Conservation (phyloP, 1,284 basidiomycete species). For the Leccinum pachyderme region DNA sequence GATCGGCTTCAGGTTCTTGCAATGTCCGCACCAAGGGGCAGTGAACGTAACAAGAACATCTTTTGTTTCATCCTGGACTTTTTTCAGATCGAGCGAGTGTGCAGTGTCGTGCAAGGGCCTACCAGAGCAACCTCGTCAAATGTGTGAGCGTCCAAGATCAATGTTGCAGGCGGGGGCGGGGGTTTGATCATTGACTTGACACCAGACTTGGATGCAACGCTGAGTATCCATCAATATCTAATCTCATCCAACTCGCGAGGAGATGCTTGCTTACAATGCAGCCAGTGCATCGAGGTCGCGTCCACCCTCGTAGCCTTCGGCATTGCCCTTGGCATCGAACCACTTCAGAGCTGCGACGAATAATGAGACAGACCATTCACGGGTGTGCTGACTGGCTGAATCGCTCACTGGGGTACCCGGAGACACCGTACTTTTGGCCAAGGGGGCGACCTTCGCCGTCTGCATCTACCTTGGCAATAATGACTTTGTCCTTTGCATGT, state of each 20-base stretch:
- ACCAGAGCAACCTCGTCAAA: slow-evolving; percentile 79
- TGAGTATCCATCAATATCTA: slow-evolving; percentile 29
- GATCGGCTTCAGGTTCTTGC: slow-evolving; percentile 83
- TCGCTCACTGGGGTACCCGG: slow-evolving; percentile 80
- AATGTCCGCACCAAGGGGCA: slow-evolving; percentile 87
- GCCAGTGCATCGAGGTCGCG: slow-evolving; percentile 81
- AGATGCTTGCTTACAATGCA: slow-evolving; percentile 57
- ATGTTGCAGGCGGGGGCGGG: slow-evolving; percentile 73
- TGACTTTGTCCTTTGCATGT: slow-evolving; percentile 75
- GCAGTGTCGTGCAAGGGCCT: slow-evolving; percentile 24
- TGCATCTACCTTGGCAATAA: slow-evolving; percentile 92
- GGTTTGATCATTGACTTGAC: slow-evolving; percentile 85
- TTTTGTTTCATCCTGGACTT: slow-evolving; percentile 63
- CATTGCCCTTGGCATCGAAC: slow-evolving; percentile 73
- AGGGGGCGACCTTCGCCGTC: slow-evolving; percentile 80
- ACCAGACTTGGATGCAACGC: slow-evolving; percentile 73
- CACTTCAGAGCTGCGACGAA: slow-evolving; percentile 78
- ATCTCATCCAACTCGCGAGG: background rate
- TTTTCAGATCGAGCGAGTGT: slow-evolving; percentile 3
- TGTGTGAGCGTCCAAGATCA: slow-evolving; percentile 67
- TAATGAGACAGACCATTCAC: background rate
- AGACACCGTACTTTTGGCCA: slow-evolving; percentile 74
- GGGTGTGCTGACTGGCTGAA: slow-evolving; percentile 5
- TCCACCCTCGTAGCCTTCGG: slow-evolving; percentile 73
- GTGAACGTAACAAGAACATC: slow-evolving; percentile 92